These are phyloP conservation scores for Lactarius tabidus DNA, from an alignment of 768 basidiomycete genomes.

Conservation along the genomic window DNA sequence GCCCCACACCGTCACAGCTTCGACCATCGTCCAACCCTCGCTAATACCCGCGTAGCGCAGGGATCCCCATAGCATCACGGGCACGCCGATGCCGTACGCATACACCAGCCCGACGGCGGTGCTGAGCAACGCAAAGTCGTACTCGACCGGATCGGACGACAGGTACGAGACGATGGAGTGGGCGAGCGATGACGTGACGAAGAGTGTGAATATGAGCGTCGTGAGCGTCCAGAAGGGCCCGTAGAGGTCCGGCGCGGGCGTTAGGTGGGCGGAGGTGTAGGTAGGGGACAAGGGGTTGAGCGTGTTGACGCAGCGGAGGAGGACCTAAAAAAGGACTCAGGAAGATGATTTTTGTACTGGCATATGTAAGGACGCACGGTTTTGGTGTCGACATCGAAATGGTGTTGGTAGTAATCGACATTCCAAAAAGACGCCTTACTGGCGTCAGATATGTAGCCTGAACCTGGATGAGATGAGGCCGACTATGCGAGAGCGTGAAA, in stretches of 20 bases:
- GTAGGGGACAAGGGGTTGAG: constrained; percentile 67
- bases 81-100: constrained; percentile 78
- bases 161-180: constrained; percentile 87
- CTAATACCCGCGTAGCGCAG: constrained; percentile 84
- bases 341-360: neutral
- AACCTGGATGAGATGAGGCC: neutral
- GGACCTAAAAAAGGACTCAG: constrained; percentile 42
- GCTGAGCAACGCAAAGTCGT: constrained; percentile 82
- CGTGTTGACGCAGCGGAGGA: constrained; percentile 72
- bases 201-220: constrained; percentile 88
- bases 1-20: constrained; percentile 78
- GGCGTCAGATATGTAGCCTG: constrained; percentile 65
- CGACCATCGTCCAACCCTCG: constrained; percentile 78
- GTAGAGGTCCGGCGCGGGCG: constrained; percentile 67
- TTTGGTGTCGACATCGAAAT: constrained; percentile 85
- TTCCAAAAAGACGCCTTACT: constrained; percentile 57
- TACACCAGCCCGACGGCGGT: constrained; percentile 85
- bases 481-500: neutral
- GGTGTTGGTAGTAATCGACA: constrained; percentile 80
- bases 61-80: constrained; percentile 77
- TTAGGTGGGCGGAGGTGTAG: constrained; percentile 59
- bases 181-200: constrained; percentile 89
- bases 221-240: constrained; percentile 98
- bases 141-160: constrained; percentile 62
- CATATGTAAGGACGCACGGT: constrained; percentile 52